Evolutionary conservation across 2,329 filamentous ascomycete genomes (phyloP), one percentile per base, ranked within the genome.

Genomic region (Talaromyces sp.): DNA sequence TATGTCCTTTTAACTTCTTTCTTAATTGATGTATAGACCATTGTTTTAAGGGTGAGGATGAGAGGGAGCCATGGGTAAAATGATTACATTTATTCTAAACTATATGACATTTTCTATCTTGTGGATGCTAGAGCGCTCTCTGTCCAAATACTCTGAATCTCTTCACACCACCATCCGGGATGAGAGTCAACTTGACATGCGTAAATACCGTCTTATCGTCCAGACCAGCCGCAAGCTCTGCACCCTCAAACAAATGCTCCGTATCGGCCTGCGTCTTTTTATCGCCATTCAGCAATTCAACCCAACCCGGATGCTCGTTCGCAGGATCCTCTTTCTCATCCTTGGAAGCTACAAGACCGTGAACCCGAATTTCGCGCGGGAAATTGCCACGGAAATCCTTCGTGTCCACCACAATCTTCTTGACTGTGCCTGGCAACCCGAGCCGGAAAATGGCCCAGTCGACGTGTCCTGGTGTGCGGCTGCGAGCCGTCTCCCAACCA

Each of bases 81-180:
- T 22, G n/a, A 56, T 38, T 36, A 25, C 31, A 11, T 54, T 15
- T 54, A n/a, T 34, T n/a, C 17, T 31, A 34, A 34, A 34, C 19
- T 34, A 53, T 34, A 17, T 34, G 29, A n/a, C 2, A 53, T 5
- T 27, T 5, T 31, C 22, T 51, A n/a, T 29, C 7, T 53, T n/a
- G 10, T n/a, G n/a, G 15, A 2, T 29, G 15, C 19, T 51, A 61
- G 19, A 61, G 19, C 22, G 65, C 67, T 59, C 88, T 83, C 73
- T 84, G 88, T 2, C 90, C 91, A 76, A 91, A 88, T 1, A 94
- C 87, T 54, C 92, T 86, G 69, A 97, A 85, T 69, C 93, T 84
- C 86, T 96, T 97, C 2, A 97, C 91, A 27, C 94, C 93, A 38
- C 94, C 93, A 77, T 98, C 93, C 0, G 94, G 94, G 70, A 97